Evolutionary conservation across 140 eudicot species (phyloP), one percentile per base, ranked within the genome.

Genomic region (Flaveria floridana): DNA sequence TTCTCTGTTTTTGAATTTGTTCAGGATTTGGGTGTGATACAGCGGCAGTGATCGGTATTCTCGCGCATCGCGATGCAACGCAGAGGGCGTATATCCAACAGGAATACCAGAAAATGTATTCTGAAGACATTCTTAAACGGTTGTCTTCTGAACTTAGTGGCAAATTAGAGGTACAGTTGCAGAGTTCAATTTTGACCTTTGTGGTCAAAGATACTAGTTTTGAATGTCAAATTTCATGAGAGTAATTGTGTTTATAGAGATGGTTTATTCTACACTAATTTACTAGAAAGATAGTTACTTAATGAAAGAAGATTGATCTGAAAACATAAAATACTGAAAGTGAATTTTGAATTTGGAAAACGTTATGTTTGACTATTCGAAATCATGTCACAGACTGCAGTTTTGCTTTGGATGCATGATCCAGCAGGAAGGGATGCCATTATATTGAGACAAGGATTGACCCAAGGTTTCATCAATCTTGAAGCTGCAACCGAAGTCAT

Each of bases 361-460:
- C 19, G 8, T 9, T 55, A 42, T 21, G 52, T 55, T 74, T 76
- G 74, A 77, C 70, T 66, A 3, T 11, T 75, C 3, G 39, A 69
- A 61, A 1, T 52, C 23, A 44, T 48, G 72, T 62, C 3, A 61
- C 77, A 87, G 92, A 74, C 50, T 73, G 93, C 89, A 65, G 88
- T 87, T 44, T 18, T 83, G 34, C 86, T 85, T 61, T 87, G 93
- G 93, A 85, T 87, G 93, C 87, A 85, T 74, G 89, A 87, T 81
- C 93, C 93, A 82, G 86, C 93, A 51, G 75, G 77, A 68, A 83
- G 89, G 41, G 93, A 87, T 83, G 88, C 93, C 0, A 11, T 72
- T 39, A 61, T 87, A 59, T 58, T 87, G 65, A 84, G 57, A 48
- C 78, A 81, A 65, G 83, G 82, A 23, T 77, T 85, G 34, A 79